phyloP scores from a whole-genome alignment of 1,284 basidiomycete genomes.

The Rhodotorula sp. region DNA sequence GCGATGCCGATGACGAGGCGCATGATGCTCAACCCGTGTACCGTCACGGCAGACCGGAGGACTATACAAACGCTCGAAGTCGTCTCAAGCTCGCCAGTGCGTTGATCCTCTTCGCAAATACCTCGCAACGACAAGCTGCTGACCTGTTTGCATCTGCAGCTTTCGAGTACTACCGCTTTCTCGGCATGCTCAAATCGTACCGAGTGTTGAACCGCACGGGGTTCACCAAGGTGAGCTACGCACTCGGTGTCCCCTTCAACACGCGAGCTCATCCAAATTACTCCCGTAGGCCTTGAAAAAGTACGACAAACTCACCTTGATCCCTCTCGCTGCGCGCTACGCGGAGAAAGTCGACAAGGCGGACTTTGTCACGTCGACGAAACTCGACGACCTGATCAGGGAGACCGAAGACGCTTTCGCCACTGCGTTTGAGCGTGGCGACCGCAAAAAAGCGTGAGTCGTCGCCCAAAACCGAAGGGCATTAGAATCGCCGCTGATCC shows the following conservation, averaged over 20 bases:
- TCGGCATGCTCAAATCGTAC: slow-evolving; percentile 42
- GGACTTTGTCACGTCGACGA: slow-evolving; percentile 49
- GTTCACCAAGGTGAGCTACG: slow-evolving; percentile 22
- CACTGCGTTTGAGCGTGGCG: slow-evolving; percentile 59
- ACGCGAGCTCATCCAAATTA: no score
- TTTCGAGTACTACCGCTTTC: slow-evolving; percentile 39
- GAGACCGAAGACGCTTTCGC: slow-evolving; percentile 41
- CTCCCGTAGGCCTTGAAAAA: slow-evolving; percentile 64
- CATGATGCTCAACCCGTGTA: neutral
- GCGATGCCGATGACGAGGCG: slow-evolving; percentile 4
- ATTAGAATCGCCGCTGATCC: slow-evolving; percentile 45
- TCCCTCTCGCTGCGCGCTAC: slow-evolving; percentile 67
- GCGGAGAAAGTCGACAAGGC: slow-evolving; percentile 60
- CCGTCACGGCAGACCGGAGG: slow-evolving; percentile 29
- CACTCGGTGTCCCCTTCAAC: no score
- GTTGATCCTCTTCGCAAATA: neutral
- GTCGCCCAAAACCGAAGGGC: slow-evolving; percentile 43
- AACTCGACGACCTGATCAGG: slow-evolving; percentile 39
- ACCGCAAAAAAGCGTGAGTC: slow-evolving; percentile 69
- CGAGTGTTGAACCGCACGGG: slow-evolving; percentile 37
- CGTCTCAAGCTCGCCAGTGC: slow-evolving; percentile 41
- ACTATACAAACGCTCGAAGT: slow-evolving; percentile 32
- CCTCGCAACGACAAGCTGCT: neutral
- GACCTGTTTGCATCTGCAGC: slow-evolving; percentile 14
- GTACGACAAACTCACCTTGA: slow-evolving; percentile 61